Evolutionary conservation across 106 monocot species (phyloP), one percentile per base, ranked within the genome.

Genomic region (Xerophyta viscosa): DNA sequence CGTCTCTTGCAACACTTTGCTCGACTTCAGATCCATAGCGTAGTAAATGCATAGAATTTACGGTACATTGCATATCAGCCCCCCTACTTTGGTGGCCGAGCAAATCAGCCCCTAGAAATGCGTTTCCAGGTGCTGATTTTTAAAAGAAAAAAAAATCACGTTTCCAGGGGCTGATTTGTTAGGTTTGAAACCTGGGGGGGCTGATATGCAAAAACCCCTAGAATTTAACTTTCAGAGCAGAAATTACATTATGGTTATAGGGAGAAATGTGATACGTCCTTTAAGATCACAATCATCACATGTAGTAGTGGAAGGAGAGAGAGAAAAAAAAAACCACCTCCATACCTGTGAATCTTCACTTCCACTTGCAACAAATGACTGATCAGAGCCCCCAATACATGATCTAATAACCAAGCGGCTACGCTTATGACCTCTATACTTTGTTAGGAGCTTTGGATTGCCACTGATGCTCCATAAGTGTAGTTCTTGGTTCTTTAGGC

Each of bases 321-420:
- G n/a, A n/a, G n/a, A n/a, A n/a, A 20, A 27, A 14, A 27, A 42
- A 54, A 18, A 6, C 15, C 11, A 64, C 3, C 0, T 59, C 2
- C 68, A 53, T 81, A 88, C 93, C 93, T 75, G 80, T 52, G 93
- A 94, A 81, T 94, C 88, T 75, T 94, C 93, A 57, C 87, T 88
- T 54, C 93, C 93, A 55, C 93, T 88, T 22, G 84, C 93, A 65
- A 94, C 70, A 50, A 81, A 94, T 47, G 72, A 61, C 39, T 88
- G 73, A 22, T 81, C 70, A 31, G 50, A 58, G 57, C 93, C 93
- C 8, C 93, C 93, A 67, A 94, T 84, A 56, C 93, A 94, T 56
- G 93, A 94, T 46, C 88, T 64, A 39, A 88, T 84, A 6, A 88
- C 48, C 47, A 84, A 81, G 59, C 88, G 65, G 12, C 48, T 68